Base-by-base conservation (phyloP, 1,284 basidiomycete genomes). In the Apiotrichum sp. region DNA sequence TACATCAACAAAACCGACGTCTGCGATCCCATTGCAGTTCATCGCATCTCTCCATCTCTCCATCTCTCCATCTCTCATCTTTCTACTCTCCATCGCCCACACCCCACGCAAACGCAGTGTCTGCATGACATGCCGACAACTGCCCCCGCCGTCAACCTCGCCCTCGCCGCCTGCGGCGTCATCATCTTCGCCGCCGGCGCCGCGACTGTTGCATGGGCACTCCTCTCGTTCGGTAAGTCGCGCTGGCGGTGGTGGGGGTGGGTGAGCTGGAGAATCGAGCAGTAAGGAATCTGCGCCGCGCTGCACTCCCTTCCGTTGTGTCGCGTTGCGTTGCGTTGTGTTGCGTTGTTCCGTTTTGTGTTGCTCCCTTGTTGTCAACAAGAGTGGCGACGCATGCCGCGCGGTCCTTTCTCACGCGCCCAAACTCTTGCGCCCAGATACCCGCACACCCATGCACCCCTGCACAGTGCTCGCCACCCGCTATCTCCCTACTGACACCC, bases 131-230 rank as follows among this genome's bases (percentile, higher is more conserved):
- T 50, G 52, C 44, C 34, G 44, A 16, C 34, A 44, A 46, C 51
- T n/a, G 29, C 43, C 4, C 47, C 46, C 39, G 43, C 55, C n/a
- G 36, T 53, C 31, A 53, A 33, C 13, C 54, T 61, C 43, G 54
- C 59, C n/a, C 45, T 61, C 45, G 55, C 43, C 6, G 52, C 56
- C 16, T 61, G 59, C 52, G 59, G 50, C 45, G 52, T 57, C 46
- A 46, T 58, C 31, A 43, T 61, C n/a, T 48, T 35, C 29, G 47
- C 51, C 2, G 46, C 56, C 9, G 39, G 48, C 16, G 54, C 46
- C 8, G 52, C 59, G 16, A 51, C 48, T 22, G 54, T 44, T 10
- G 33, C 58, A 31, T 62, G 61, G 57, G 47, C 47, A 31, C 32
- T 32, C 9, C 51, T 62, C 7, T 41, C 48, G 2, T 55, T 62